Base-by-base conservation (phyloP, 139 green algal species). In the Micractinium sp. region DNA sequence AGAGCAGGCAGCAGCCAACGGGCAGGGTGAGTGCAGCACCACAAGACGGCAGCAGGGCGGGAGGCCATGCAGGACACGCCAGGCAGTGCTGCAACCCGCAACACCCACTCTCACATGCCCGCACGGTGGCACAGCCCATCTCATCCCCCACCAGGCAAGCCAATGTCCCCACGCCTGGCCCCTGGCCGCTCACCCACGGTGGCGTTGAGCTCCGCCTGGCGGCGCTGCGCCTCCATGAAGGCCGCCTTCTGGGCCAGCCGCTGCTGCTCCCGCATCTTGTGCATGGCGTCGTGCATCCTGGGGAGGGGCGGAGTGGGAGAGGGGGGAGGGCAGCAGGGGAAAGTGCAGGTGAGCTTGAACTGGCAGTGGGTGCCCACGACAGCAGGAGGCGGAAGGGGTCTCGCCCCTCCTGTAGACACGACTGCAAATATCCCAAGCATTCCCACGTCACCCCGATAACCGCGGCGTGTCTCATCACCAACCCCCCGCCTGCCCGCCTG, bases 161-260 rank as follows among this genome's bases (percentile, higher is more conserved):
- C 29, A 79, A n/a, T n/a, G n/a, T 29, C 25, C n/a, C 33, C 53
- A 19, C 15, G 19, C 35, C 53, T 29, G 33, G n/a, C 35, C 33
- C 76, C 15, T 38, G 53, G 25, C 16, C 0, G 12, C 82, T 60
- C 63, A 87, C 83, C 83, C 19, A 87, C 33, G 27, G 71, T 79
- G 13, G 83, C 83, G 67, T 87, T 87, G 29, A 87, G 83, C 83
- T 87, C 81, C 13, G 81, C 81, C 81, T 86, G 81, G 14, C 81
- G 66, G 38, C 83, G 83, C 66, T 87, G 83, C 83, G 41, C 38
- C 83, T 79, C 83, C 22, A 87, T 87, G 39, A 63, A 66, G 15
- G 67, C 83, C 38, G 83, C 83, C 66, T 79, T 79, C 38, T 80
- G 67, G 66, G 79, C 66, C 66, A 87, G 67, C 14, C 83, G 83